These are phyloP conservation scores for Tricharina praecox DNA, from an alignment of 495 filamentous ascomycete species.

Conservation along the genomic window DNA sequence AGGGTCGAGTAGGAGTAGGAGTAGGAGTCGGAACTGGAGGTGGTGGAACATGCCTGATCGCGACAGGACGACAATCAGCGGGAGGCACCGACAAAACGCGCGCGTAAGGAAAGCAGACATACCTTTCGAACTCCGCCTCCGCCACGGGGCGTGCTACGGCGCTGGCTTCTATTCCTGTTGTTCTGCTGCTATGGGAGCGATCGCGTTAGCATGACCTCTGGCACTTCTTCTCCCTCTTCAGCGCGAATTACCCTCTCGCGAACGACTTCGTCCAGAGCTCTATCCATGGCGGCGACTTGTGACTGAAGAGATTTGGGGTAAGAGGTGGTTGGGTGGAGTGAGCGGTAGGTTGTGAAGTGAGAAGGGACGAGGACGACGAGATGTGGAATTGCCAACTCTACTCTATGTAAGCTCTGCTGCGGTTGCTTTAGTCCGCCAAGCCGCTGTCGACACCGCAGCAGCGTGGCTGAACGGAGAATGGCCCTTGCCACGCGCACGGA, in stretches of 20 bases:
- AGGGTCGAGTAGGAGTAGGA: not conserved
- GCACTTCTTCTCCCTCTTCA: too few relatives aligned
- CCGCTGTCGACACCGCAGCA: too few relatives aligned
- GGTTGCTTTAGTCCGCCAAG: too few relatives aligned
- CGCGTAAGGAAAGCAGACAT: not conserved
- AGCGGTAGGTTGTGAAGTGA: too few relatives aligned
- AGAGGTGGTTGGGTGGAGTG: too few relatives aligned
- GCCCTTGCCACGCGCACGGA: too few relatives aligned
- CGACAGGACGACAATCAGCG: constrained; percentile 3
- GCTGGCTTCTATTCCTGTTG: constrained; percentile 13
- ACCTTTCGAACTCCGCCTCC: constrained; percentile 28
- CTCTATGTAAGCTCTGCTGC: too few relatives aligned
- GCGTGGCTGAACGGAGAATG: too few relatives aligned
- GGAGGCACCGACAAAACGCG: constrained; percentile 13
- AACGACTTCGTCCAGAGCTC: constrained; percentile 71
- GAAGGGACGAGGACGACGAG: too few relatives aligned
- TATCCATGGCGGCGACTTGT: constrained; percentile 57
- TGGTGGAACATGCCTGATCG: constrained; percentile 23
- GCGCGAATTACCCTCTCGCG: constrained; percentile 69
- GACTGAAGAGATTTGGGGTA: too few relatives aligned
- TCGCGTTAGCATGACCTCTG: too few relatives aligned
- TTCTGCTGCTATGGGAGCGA: constrained; percentile 8
- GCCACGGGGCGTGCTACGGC: constrained; percentile 20
- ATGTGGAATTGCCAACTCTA: too few relatives aligned
- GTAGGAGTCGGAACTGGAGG: constrained; percentile 15